Percentiles rank a stretch among this genome's conserved stretches.
These are phyloP conservation scores for Spatholobus suberectus DNA, from an alignment of 306 rosid genomes.

Conservation along the genomic window DNA sequence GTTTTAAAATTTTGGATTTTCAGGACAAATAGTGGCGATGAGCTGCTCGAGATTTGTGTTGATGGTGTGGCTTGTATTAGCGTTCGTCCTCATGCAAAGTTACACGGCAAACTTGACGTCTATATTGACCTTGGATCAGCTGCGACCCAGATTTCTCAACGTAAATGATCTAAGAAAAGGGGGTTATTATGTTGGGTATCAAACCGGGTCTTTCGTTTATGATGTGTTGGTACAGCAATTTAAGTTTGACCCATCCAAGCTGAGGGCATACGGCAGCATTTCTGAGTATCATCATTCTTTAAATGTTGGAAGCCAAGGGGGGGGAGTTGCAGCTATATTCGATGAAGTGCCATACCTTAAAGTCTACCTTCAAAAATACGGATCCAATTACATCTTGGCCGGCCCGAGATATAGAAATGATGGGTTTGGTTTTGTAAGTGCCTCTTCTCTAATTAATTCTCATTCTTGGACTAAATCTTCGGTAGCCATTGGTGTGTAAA, in stretches of 20 bases:
- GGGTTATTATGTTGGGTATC: slow-evolving; percentile 43
- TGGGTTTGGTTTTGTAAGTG: slow-evolving; percentile 51
- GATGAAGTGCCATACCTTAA: slow-evolving; percentile 40
- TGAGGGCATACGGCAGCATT: slow-evolving; percentile 8
- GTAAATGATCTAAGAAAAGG: slow-evolving; percentile 26
- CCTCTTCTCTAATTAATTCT: not conserved
- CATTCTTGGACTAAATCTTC: not conserved
- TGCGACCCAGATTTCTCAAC: slow-evolving; percentile 32
- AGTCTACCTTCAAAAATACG: not conserved
- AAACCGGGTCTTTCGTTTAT: slow-evolving; percentile 34
- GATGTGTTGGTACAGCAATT: slow-evolving; percentile 23
- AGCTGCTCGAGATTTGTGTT: slow-evolving; percentile 52
- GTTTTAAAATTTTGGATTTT: not conserved
- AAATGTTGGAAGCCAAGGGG: slow-evolving; percentile 26
- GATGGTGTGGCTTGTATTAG: slow-evolving; percentile 51
- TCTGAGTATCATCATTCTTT: slow-evolving; percentile 34
- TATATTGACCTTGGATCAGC: slow-evolving; percentile 41
- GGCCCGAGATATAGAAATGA: slow-evolving; percentile 38
- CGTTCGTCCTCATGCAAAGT: slow-evolving; percentile 50
- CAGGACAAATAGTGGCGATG: slow-evolving; percentile 41
- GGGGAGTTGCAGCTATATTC: slow-evolving; percentile 43
- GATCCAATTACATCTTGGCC: slow-evolving; percentile 36
- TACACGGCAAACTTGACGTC: slow-evolving; percentile 49
- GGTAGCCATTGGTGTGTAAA: no score
- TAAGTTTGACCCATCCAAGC: slow-evolving; percentile 27